Percentiles rank a stretch among this genome's conserved stretches.
Conservation (phyloP, 768 basidiomycete species). For the Russula virescens region DNA sequence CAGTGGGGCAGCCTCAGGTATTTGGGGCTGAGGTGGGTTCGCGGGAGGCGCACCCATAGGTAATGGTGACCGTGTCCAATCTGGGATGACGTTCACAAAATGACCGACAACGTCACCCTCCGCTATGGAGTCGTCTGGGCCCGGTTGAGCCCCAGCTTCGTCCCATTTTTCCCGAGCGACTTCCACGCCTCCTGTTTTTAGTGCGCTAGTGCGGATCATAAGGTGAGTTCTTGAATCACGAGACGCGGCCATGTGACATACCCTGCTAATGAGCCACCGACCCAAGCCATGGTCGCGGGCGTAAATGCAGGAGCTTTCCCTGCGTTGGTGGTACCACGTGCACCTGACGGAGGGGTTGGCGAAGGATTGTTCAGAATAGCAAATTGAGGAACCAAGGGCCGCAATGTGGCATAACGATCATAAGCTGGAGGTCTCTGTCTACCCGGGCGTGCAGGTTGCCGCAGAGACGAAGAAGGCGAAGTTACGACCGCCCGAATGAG, state of each 20-base stretch:
- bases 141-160: conserved; percentile 45
- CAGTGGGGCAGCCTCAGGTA: conserved; percentile 26
- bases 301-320: conserved; percentile 87
- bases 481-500: conserved; percentile 57
- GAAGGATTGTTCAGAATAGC: conserved; percentile 83
- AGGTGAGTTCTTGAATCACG: not conserved
- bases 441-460: conserved; percentile 35
- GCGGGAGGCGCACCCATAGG: conserved; percentile 60
- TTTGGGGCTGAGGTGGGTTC: conserved; percentile 20
- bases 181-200: conserved; percentile 84
- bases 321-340: conserved; percentile 52
- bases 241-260: conserved; percentile 29
- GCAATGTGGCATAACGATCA: conserved; percentile 71
- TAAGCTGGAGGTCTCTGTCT: conserved; percentile 45
- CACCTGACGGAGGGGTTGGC: conserved; percentile 43
- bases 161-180: conserved; percentile 85
- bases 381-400: conserved; percentile 64
- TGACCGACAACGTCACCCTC: conserved; percentile 27
- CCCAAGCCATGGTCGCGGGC: conserved; percentile 79
- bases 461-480: conserved; percentile 31
- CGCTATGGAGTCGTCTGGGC: conserved; percentile 35
- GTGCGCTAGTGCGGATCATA: conserved; percentile 42
- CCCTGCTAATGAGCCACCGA: conserved; percentile 92
- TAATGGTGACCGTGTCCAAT: conserved; percentile 72
- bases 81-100: conserved; percentile 51